These are phyloP conservation scores for Suhomyces tanzawaensis DNA, from an alignment of 805 yeast genomes.

Conservation along the genomic window DNA sequence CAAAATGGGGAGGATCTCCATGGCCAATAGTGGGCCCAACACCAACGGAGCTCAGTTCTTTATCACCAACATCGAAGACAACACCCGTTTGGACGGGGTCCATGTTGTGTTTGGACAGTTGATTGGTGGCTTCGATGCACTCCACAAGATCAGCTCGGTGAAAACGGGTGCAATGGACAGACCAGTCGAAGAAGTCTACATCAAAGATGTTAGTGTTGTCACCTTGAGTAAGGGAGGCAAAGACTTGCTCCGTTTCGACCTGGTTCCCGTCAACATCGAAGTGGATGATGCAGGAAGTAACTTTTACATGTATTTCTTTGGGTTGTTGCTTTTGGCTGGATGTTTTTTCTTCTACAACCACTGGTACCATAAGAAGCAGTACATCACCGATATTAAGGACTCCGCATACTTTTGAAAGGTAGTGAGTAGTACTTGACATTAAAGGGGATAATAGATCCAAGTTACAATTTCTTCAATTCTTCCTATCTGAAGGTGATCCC, in stretches of 20 bases:
- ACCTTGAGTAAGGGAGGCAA: neutral
- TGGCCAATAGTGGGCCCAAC: conserved; percentile 25
- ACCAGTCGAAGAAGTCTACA: conserved; percentile 18
- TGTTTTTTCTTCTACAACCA: conserved; percentile 12
- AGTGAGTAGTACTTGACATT: too few relatives aligned
- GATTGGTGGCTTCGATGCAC: conserved; percentile 21
- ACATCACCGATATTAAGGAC: conserved; percentile 25
- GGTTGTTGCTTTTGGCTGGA: conserved; percentile 10
- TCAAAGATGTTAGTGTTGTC: conserved; percentile 13
- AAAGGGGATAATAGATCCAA: too few relatives aligned
- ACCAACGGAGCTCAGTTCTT: conserved; percentile 26
- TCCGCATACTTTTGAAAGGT: conserved; percentile 15
- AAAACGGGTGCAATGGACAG: neutral
- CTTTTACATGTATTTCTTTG: conserved; percentile 12
- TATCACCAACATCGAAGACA: conserved; percentile 18
- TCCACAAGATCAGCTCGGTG: conserved; percentile 18
- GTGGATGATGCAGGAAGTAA: conserved; percentile 7
- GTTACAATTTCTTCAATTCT: too few relatives aligned
- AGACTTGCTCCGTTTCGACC: neutral
- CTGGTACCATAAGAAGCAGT: conserved; percentile 21
- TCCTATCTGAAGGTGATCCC: too few relatives aligned
- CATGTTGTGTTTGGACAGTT: conserved; percentile 30
- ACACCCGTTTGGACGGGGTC: conserved; percentile 19
- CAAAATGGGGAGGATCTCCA: conserved; percentile 23
- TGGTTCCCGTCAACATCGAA: conserved; percentile 5